Percentiles rank a stretch among this genome's conserved stretches.
These are phyloP conservation scores for Coemansia sp. DNA, from an alignment of 192 early-diverging fungal species.

Conservation along the genomic window DNA sequence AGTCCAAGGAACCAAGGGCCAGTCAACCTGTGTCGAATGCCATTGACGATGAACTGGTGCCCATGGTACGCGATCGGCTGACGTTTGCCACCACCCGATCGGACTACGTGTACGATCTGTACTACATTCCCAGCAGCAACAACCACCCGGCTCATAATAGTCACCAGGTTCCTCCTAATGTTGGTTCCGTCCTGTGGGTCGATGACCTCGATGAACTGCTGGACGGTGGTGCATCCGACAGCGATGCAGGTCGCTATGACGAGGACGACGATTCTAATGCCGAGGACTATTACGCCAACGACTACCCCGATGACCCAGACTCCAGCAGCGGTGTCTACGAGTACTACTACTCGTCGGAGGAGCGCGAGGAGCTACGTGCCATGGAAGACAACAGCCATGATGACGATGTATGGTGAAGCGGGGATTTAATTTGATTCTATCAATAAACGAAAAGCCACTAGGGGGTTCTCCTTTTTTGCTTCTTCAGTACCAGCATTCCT, in stretches of 20 bases:
- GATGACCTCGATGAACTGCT: constrained; percentile 51
- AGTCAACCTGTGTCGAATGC: not conserved
- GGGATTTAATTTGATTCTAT: not conserved
- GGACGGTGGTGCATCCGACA: constrained; percentile 24
- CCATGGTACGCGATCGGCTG: constrained; percentile 69
- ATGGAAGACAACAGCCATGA: constrained; percentile 1
- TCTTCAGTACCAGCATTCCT: constrained; percentile 75
- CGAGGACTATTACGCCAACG: constrained; percentile 77
- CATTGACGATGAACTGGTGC: constrained; percentile 46
- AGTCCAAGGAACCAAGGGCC: not conserved
- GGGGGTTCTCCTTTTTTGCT: too few species aligned
- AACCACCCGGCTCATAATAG: too few species aligned
- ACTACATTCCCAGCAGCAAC: too few species aligned
- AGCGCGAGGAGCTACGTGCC: constrained; percentile 13
- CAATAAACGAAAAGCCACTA: too few species aligned
- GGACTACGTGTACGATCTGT: constrained; percentile 79
- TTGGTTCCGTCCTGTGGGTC: constrained; percentile 53
- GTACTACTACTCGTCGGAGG: constrained; percentile 34
- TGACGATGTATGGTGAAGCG: constrained; percentile 11
- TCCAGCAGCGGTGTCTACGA: constrained; percentile 21
- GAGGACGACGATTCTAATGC: constrained; percentile 69
- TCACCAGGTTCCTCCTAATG: too few species aligned
- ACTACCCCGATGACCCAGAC: constrained; percentile 72
- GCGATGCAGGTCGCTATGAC: constrained; percentile 28
- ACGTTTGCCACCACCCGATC: constrained; percentile 30